phyloP scores from a whole-genome alignment of 192 early-diverging fungal species.

The Ramicandelaber brevisporus region DNA sequence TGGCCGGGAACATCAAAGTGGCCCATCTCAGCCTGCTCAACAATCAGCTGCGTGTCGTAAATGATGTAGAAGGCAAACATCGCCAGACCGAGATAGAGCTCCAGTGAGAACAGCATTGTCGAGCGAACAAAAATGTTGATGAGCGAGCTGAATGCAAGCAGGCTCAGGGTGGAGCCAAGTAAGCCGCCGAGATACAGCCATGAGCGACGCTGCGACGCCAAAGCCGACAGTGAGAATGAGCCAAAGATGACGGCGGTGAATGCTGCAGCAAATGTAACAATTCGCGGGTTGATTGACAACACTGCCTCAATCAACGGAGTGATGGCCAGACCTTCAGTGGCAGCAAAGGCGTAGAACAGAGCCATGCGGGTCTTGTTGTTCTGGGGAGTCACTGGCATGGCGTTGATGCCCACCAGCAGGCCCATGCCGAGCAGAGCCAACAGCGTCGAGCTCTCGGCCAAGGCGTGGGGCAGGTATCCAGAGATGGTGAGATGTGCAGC shows the following conservation, averaged over 20 bases:
- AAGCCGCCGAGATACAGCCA: constrained; percentile 12
- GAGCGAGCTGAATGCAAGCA: constrained; percentile 10
- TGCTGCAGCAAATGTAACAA: constrained; percentile 8
- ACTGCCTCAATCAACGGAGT: constrained; percentile 3
- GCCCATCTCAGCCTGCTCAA: constrained; percentile 14
- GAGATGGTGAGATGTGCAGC: too few species aligned
- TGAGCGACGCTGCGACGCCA: constrained; percentile 7
- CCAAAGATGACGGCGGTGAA: constrained; percentile 19
- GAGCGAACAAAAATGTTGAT: constrained; percentile 18
- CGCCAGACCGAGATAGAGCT: constrained; percentile 21
- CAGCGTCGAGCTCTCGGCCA: too few species aligned
- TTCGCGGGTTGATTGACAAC: constrained; percentile 7
- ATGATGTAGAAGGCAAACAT: constrained; percentile 21
- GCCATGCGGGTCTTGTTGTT: background rate
- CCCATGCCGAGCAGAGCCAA: too few species aligned
- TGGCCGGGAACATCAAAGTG: constrained; percentile 8
- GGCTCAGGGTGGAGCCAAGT: constrained; percentile 6
- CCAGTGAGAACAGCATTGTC: constrained; percentile 9
- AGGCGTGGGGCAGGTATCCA: too few species aligned
- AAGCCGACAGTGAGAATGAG: constrained; percentile 16
- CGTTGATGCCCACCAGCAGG: too few species aligned
- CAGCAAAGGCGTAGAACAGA: constrained; percentile 1
- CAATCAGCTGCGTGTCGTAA: constrained; percentile 28
- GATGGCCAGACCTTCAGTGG: constrained; percentile 6
- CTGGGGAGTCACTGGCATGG: too few species aligned